Base-by-base conservation (phyloP, 2,329 filamentous ascomycete species). In the Zymoseptoria brevis region DNA sequence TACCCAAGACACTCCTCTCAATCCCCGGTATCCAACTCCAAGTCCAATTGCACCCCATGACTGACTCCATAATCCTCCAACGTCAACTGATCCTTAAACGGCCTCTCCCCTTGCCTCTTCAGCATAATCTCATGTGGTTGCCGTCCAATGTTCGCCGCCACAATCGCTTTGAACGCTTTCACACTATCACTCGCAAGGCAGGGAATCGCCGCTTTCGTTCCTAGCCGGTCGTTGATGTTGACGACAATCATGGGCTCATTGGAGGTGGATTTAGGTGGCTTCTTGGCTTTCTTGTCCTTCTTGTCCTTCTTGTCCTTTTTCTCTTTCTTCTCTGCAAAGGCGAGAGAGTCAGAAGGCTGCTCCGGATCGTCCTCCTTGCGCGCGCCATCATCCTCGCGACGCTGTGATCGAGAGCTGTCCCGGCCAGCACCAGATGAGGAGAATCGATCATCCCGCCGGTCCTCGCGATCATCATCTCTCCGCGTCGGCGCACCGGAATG, bases 31-130 rank as follows among this genome's bases (percentile, higher is more conserved):
- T 74, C 72, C 50, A 75, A 57, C 64, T 75, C 73, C 71, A 81
- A 67, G 70, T 81, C 79, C 67, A 81, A 71, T 70, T 80, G 79
- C 70, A 96, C 91, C 8, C 93, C 93, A 75, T 94, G 94, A 68
- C 87, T 90, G 59, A 97, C 86, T n/a, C 89, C 90, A 75, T 96
- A 97, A 76, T 97, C 93, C 69, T 89, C 89, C 67, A 96, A 75
- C 35, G 86, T 92, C 61, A 96, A 81, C 67, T 87, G 83, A 72
- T 97, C 92, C 79, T 96, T 96, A 74, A 97, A 96, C 22, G 93
- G 92, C 64, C 92, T 78, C 76, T 96, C 90, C 11, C 92, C 90
- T 75, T 97, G 93, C 66, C 93, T 81, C 79, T 95, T 94, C 60
- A 97, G 75, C 76, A 96, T 80, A 64, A 97, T 96, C 76, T 96